These are phyloP conservation scores for Apiospora hydei DNA, from an alignment of 2,329 filamentous ascomycete species.

Conservation along the genomic window DNA sequence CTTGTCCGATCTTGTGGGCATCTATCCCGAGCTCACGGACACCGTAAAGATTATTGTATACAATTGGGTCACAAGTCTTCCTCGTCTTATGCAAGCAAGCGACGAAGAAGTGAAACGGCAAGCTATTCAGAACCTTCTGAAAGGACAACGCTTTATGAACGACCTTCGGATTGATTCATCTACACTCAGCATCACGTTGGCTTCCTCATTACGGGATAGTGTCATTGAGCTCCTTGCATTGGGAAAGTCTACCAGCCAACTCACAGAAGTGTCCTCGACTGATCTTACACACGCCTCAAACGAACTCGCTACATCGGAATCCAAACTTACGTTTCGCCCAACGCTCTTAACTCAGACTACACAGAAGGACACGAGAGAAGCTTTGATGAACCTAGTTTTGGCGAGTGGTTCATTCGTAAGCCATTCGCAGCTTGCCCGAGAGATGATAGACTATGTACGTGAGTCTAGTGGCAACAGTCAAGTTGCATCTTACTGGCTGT, in stretches of 20 bases:
- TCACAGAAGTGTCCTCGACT: conserved; percentile 42
- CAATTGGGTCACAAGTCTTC: conserved; percentile 81
- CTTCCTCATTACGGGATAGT: conserved; percentile 76
- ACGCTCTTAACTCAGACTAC: conserved; percentile 70
- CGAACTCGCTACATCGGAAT: conserved; percentile 35
- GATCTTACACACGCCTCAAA: conserved; percentile 41
- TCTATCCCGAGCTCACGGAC: conserved; percentile 68
- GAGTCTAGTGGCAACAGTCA: conserved; percentile 64
- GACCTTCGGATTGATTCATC: conserved; percentile 69
- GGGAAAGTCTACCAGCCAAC: conserved; percentile 41
- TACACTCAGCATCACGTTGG: conserved; percentile 71
- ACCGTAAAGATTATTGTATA: conserved; percentile 75
- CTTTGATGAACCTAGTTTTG: conserved; percentile 64
- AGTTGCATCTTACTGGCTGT: conserved; percentile 81
- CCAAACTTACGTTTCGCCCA: conserved; percentile 58
- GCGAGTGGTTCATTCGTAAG: conserved; percentile 64
- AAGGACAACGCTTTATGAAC: conserved; percentile 71
- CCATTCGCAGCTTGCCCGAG: conserved; percentile 66
- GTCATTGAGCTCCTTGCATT: conserved; percentile 56
- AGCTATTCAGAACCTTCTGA: conserved; percentile 78
- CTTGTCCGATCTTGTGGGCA: conserved; percentile 67
- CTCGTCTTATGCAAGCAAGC: conserved; percentile 81
- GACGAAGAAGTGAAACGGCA: conserved; percentile 80
- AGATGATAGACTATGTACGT: conserved; percentile 70
- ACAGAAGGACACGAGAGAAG: conserved; percentile 66